Evolutionary conservation across 1,284 basidiomycete species (phyloP), one percentile per base, ranked within the genome.

Genomic region (Leccinum brunneo-olivaceum): DNA sequence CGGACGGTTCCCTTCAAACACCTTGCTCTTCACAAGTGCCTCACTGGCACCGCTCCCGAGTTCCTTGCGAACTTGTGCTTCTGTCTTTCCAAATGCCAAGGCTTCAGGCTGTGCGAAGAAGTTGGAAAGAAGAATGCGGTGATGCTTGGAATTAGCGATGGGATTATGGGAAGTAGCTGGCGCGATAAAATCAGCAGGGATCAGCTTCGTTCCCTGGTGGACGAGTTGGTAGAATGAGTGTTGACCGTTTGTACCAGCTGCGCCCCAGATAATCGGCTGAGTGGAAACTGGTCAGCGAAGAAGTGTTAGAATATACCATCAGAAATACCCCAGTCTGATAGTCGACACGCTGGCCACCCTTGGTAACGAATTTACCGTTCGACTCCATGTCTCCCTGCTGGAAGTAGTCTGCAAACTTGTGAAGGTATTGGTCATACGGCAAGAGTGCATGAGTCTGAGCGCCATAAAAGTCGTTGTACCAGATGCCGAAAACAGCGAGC

Each of bases 381-480:
- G 92, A 96, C 71, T 98, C 95, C 95, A 98, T 98, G 69, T 98
- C 95, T 36, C 94, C 94, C 73, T 98, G 95, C 69, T 98, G 95
- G 89, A 98, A 98, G 76, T 98, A 98, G 70, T 98, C 95, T 44
- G 95, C 95, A 62, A 98, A 98, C 69, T 96, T 96, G 79, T 96
- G 90, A 56, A 98, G 73, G 71, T 98, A 98, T 67, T 98, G 95
- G 68, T 98, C 96, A 63, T 98, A 98, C 4, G 95, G 94, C 25
- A 98, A 75, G 37, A 98, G 77, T 6, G 88, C 91, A 58, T 97
- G 91, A 2, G 95, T 97, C 71, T 98, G 92, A 32, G 94, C 74
- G 51, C 88, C 90, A 65, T 93, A 96, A 67, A 98, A 98, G 72
- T 98, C 89, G 64, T 96, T 96, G 77, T 98, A 98, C 95, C 95